Evolutionary conservation across 1,284 basidiomycete genomes (phyloP).

Genomic region (Rhodotorula glutinis): DNA sequence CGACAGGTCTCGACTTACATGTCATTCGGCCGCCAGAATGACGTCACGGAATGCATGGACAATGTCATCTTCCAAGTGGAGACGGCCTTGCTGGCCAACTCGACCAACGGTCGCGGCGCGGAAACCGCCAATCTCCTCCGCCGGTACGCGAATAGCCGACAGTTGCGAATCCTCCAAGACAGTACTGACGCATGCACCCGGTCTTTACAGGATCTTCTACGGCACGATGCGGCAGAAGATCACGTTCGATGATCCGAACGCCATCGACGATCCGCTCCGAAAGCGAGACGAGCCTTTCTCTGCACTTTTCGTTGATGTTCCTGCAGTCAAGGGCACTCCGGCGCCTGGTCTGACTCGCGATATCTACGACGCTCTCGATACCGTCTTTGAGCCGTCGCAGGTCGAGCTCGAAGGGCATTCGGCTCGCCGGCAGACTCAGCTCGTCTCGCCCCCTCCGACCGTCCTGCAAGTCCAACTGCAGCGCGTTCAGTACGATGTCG

Average conservation of each 20-base stretch:
- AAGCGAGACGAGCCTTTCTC: constrained; percentile 77
- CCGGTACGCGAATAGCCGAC: constrained; percentile 22
- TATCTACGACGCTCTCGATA: constrained; percentile 87
- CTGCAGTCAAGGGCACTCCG: constrained; percentile 44
- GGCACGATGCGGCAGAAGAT: constrained; percentile 31
- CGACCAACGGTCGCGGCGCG: constrained; percentile 1
- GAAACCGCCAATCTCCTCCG: constrained; percentile 16
- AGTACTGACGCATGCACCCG: neutral
- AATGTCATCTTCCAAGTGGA: constrained; percentile 99
- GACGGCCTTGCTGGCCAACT: constrained; percentile 68
- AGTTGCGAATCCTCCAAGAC: constrained; percentile 1
- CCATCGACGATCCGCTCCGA: constrained; percentile 25
- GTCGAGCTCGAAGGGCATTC: constrained; percentile 85
- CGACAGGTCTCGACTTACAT: constrained; percentile 53
- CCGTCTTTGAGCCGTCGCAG: constrained; percentile 79
- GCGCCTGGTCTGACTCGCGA: constrained; percentile 64
- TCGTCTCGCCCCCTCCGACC: constrained; percentile 76
- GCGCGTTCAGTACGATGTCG: constrained; percentile 94
- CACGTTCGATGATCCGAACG: constrained; percentile 16
- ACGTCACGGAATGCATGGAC: constrained; percentile 97
- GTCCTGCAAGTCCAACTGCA: constrained; percentile 92
- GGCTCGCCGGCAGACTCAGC: constrained; percentile 79
- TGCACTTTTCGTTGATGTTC: constrained; percentile 87
- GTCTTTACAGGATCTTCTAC: constrained; percentile 26
- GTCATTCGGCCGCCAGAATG: constrained; percentile 86